Conservation (phyloP, 108 stramenopile genomes). For the Mayamaea pseudoterrestris region DNA sequence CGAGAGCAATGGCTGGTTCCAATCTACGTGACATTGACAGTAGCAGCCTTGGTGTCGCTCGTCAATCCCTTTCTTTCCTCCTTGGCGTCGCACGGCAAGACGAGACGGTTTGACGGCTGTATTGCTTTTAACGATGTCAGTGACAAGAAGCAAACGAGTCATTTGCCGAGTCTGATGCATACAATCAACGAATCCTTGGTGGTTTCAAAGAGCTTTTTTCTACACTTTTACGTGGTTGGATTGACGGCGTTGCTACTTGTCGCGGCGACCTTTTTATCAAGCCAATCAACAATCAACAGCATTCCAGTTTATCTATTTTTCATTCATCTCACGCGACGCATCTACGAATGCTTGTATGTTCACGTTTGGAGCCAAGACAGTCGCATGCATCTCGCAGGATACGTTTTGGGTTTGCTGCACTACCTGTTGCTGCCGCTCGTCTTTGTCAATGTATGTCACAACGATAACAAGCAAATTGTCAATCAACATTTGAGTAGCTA, state of each 20-base stretch:
- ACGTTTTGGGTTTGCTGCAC: slow-evolving; percentile 44
- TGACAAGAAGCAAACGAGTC: too few species aligned
- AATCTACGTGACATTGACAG: too few species aligned
- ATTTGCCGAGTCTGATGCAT: too few species aligned
- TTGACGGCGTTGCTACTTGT: background rate
- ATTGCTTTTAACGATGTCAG: too few species aligned
- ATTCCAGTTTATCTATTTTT: slow-evolving; percentile 6
- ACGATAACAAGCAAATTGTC: background rate
- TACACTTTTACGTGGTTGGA: slow-evolving; percentile 9
- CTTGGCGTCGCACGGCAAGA: too few species aligned
- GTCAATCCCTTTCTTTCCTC: too few species aligned
- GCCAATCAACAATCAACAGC: background rate
- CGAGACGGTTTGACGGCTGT: too few species aligned
- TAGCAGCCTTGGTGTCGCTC: too few species aligned
- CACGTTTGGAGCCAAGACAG: slow-evolving; percentile 30
- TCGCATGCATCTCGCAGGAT: slow-evolving; percentile 64
- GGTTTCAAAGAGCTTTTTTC: slow-evolving; percentile 5
- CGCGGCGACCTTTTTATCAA: background rate
- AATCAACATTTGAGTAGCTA: background rate
- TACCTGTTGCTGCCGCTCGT: slow-evolving; percentile 55
- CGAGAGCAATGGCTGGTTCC: too few species aligned
- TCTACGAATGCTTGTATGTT: slow-evolving; percentile 43
- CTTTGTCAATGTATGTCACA: slow-evolving; percentile 11
- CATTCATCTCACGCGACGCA: slow-evolving; percentile 24
- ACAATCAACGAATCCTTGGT: too few species aligned